phyloP scores from a whole-genome alignment of 2,329 filamentous ascomycete genomes.

The Diaporthe helianthi region DNA sequence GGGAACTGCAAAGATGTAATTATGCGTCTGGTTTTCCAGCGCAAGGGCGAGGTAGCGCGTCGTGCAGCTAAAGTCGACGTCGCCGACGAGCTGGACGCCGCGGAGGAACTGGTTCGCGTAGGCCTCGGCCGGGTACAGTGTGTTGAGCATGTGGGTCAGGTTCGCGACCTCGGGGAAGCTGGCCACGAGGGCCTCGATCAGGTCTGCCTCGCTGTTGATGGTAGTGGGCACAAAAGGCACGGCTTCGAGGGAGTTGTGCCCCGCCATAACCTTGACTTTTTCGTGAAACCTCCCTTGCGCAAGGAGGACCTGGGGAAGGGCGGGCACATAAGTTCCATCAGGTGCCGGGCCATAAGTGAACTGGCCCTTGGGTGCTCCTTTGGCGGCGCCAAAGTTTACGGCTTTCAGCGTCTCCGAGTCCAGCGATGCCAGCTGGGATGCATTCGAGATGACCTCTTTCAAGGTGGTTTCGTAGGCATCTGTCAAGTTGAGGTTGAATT shows the following conservation, averaged over 20 bases:
- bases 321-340: constrained; percentile 42
- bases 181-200: constrained; percentile 47
- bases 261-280: constrained; percentile 53
- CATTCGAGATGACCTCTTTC: constrained; percentile 37
- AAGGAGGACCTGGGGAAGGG: constrained; percentile 41
- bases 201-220: constrained; percentile 48
- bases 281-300: constrained; percentile 42
- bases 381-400: constrained; percentile 39
- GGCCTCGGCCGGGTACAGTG: constrained; percentile 44
- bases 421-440: constrained; percentile 41
- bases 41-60: constrained; percentile 56
- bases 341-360: constrained; percentile 44
- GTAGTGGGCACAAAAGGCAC: constrained; percentile 49
- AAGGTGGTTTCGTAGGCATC: constrained; percentile 40
- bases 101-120: constrained; percentile 55
- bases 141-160: constrained; percentile 52
- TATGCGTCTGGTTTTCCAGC: constrained; percentile 53
- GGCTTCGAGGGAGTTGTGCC: constrained; percentile 57
- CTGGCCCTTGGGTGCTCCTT: constrained; percentile 37
- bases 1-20: constrained; percentile 59
- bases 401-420: constrained; percentile 36
- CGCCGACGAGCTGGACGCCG: constrained; percentile 49
- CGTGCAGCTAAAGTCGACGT: constrained; percentile 58
- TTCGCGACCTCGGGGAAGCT: constrained; percentile 37
- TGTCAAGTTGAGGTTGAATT: constrained; percentile 45